phyloP scores from a whole-genome alignment of 2,329 filamentous ascomycete species.

The Fusarium sambucinum region DNA sequence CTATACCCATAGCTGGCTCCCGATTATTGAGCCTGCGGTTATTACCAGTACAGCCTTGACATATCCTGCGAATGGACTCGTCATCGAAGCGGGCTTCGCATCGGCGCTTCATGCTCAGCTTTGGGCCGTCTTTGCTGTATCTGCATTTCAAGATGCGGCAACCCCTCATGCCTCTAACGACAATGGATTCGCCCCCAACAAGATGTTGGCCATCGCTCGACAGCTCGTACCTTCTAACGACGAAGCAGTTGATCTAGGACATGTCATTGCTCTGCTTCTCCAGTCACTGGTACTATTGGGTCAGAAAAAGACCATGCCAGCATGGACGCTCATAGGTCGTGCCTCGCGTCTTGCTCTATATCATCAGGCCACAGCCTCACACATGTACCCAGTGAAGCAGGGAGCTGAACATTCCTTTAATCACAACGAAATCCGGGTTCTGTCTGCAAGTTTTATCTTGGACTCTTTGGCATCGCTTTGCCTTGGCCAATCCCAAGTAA shows the following conservation, averaged over 20 bases:
- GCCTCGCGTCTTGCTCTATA: constrained; percentile 64
- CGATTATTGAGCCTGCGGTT: constrained; percentile 75
- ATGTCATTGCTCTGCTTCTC: constrained; percentile 59
- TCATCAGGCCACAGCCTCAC: constrained; percentile 29
- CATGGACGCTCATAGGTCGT: constrained; percentile 74
- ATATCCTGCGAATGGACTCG: constrained; percentile 55
- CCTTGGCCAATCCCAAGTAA: constrained; percentile 54
- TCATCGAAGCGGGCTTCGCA: constrained; percentile 50
- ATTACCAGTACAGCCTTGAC: constrained; percentile 63
- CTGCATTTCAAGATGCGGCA: constrained; percentile 64
- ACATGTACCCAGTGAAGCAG: constrained; percentile 40
- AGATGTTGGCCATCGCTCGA: constrained; percentile 65
- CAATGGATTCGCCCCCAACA: constrained; percentile 30
- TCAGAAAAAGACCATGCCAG: constrained; percentile 65
- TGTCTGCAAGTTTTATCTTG: constrained; percentile 71
- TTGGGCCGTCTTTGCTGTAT: constrained; percentile 70
- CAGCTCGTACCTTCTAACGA: constrained; percentile 63
- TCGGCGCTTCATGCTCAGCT: constrained; percentile 63
- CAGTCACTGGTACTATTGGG: constrained; percentile 74
- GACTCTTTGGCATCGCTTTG: constrained; percentile 69
- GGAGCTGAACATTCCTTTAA: constrained; percentile 24
- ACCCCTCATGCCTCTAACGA: constrained; percentile 26
- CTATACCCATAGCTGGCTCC: constrained; percentile 82
- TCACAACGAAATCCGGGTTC: constrained; percentile 41
- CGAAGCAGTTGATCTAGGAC: constrained; percentile 59